A percentile compares a stretch with the other conserved stretches of the same genome.
Evolutionary conservation across 1,139 yeast genomes (phyloP).

Genomic region (Kodamaea plutei): DNA sequence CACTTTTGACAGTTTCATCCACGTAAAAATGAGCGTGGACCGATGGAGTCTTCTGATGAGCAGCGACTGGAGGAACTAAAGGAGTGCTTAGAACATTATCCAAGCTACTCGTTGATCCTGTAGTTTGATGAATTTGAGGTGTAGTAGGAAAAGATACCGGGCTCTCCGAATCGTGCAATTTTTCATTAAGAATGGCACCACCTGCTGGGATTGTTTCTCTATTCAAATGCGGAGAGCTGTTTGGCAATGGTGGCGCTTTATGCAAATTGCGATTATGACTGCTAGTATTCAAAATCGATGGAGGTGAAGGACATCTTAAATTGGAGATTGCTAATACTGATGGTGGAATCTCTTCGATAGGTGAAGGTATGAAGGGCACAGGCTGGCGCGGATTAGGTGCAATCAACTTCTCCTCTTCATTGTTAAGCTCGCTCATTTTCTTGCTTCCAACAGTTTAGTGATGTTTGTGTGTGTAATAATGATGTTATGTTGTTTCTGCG

Average conservation of each 20-base stretch:
- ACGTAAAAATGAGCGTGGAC: slow-evolving; percentile 82
- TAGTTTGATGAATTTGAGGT: slow-evolving; percentile 24
- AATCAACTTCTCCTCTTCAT: not conserved
- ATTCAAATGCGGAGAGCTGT: slow-evolving; percentile 9
- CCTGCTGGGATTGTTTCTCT: slow-evolving; percentile 49
- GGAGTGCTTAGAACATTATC: too few relatives aligned
- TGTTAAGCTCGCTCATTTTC: not conserved
- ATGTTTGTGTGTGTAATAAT: too few relatives aligned
- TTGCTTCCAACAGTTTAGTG: too few relatives aligned
- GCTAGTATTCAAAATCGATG: slow-evolving; percentile 53
- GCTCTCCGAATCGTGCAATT: slow-evolving; percentile 11
- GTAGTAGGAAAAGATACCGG: slow-evolving; percentile 12
- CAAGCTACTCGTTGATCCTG: slow-evolving; percentile 13
- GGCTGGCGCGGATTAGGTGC: not conserved
- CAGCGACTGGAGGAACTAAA: slow-evolving; percentile 26
- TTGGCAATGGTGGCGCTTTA: slow-evolving; percentile 8
- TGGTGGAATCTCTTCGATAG: slow-evolving; percentile 29
- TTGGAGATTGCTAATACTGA: slow-evolving; percentile 52
- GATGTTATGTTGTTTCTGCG: too few relatives aligned
- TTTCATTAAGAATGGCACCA: slow-evolving; percentile 42
- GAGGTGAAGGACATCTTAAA: slow-evolving; percentile 64
- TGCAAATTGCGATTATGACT: slow-evolving; percentile 6
- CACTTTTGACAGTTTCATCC: slow-evolving; percentile 63
- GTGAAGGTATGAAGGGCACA: not conserved
- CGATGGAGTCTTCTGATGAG: slow-evolving; percentile 50